Evolutionary conservation across 164 flowering plant species (phyloP), one percentile per base, ranked within the genome.

Genomic region (Vitis cinerea): DNA sequence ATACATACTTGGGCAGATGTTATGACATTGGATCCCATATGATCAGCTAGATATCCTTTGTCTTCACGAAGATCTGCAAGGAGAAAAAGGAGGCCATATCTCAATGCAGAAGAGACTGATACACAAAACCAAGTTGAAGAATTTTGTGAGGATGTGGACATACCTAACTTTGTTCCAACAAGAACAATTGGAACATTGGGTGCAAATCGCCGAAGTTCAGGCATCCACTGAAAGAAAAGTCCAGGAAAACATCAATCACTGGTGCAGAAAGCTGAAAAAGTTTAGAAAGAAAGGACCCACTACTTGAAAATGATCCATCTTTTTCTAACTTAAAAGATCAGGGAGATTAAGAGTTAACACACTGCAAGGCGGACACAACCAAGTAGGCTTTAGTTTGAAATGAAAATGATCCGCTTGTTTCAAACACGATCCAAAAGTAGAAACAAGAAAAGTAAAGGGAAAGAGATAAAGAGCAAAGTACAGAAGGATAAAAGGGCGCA

Each of bases 151-250:
- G 30, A 37, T 59, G 29, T 8, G 30, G 51, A 23, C 83, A 30
- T 78, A 94, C 99, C 99, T 80, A 94, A 63, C 69, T 94, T 94
- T 50, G 99, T 94, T 66, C 99, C 99, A 78, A 94, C 99, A 66
- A 94, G 97, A 66, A 94, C 91, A 77, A 94, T 82, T 47, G 99
- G 99, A 72, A 94, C 98, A 76, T 90, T 88, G 8, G 99, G 98
- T 16, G 98, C 99, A 78, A 92, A 94, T 59, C 98, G 81, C 11
- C 93, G 95, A 71, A 94, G 97, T 76, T 94, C 99, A 5, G 99
- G 99, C 97, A 94, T 94, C 99, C 99, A 94, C 99, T 94, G 88
- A 14, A 61, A 65, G 71, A 72, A 23, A 52, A 51, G 13, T 31
- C n/a, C 14, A 15, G 5, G n/a, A 47, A 67, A 50, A 51, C 10